phyloP scores from a whole-genome alignment of 805 yeast species.

The Ogataea methanolica region DNA sequence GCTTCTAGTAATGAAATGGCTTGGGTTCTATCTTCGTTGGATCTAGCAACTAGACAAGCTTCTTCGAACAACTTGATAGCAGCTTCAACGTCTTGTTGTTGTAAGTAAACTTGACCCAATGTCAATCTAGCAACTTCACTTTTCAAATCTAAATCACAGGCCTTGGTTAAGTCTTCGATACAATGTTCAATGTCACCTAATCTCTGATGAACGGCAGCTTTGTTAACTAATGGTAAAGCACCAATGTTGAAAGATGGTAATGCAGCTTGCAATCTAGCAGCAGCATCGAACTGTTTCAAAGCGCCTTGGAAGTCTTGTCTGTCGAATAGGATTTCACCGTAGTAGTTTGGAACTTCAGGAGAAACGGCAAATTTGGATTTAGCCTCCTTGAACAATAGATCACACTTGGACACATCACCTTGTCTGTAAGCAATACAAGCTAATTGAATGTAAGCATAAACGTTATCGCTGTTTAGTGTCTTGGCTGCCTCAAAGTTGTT shows the following conservation, averaged over 20 bases:
- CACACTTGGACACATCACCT: conserved; percentile 56
- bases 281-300: conserved; percentile 75
- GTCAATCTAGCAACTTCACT: conserved; percentile 85
- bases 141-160: conserved; percentile 79
- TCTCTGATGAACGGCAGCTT: conserved; percentile 69
- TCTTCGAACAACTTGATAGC: conserved; percentile 81
- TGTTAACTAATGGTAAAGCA: conserved; percentile 84
- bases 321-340: conserved; percentile 90
- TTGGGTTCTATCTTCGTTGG: conserved; percentile 80
- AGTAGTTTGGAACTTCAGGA: conserved; percentile 92
- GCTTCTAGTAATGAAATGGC: conserved; percentile 92
- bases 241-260: conserved; percentile 71
- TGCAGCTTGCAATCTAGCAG: conserved; percentile 75
- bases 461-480: conserved; percentile 66
- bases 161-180: conserved; percentile 61
- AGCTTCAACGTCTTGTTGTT: conserved; percentile 74
- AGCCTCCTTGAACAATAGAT: conserved; percentile 60
- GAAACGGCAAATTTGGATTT: conserved; percentile 74
- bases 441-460: conserved; percentile 83
- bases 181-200: conserved; percentile 54
- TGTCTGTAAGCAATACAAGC: conserved; percentile 89
- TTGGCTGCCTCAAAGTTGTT: conserved; percentile 72
- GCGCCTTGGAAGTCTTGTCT: conserved; percentile 70
- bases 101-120: conserved; percentile 88
- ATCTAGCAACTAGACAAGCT: conserved; percentile 77